Evolutionary conservation across 371 early-diverging fungal genomes (phyloP), one percentile per base, ranked within the genome.

Genomic region (Antonospora locustae): DNA sequence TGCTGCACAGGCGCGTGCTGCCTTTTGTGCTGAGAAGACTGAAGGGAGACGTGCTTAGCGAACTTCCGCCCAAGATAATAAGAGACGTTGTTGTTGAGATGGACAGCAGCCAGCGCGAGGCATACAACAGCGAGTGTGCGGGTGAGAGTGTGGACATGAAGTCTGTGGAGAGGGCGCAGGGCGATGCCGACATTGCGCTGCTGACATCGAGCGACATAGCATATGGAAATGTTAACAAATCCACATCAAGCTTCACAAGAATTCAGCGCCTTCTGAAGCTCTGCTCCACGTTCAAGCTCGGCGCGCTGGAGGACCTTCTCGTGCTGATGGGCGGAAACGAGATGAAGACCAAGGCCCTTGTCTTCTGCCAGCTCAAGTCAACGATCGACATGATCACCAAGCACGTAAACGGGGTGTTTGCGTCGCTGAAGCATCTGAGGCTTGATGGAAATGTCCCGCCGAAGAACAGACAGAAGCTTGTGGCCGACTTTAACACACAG

Each of bases 41-140:
- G 77, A 96, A 98, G 73, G 88, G 88, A 70, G 90, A 95, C 65
- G 99, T 99, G 11, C 74, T 94, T 53, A 80, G 86, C 58, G 96
- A 95, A 70, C 70, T 99, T 55, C 99, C 97, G 28, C 93, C 93
- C 22, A 99, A 99, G 76, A 95, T 96, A 61, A 91, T 95, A 59
- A 80, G 84, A 73, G 96, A 95, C 72, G 84, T 92, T 66, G 86
- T 87, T 68, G 90, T 95, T 70, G 88, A 90, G 51, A 74, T 96
- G 28, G 81, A 84, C 52, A 85, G 84, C 70, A 69, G 69, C 41
- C 81, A 85, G 71, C 79, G 78, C 67, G 78, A 79, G 44, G 69
- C 94, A 20, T 95, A 95, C 67, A 84, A 88, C 30, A 84, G 85
- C 59, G 86, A 90, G 70, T 75, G 81, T 11, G n/a, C 11, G 12